These are phyloP conservation scores for Osmozyma mogii DNA, from an alignment of 805 yeast species.

Conservation along the genomic window DNA sequence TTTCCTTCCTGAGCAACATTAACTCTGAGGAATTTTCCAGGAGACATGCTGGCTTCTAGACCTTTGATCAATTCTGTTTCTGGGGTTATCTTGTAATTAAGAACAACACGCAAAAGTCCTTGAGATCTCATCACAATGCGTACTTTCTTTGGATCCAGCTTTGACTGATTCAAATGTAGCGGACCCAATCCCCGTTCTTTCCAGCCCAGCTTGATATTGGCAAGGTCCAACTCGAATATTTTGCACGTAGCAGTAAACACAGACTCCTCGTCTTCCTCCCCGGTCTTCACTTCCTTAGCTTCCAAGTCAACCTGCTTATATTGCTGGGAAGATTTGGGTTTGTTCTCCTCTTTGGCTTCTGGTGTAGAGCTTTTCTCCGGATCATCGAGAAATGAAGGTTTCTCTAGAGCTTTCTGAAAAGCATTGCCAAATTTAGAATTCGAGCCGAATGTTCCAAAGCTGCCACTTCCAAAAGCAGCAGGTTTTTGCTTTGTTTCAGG, in stretches of 20 bases:
- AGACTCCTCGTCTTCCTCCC: conserved; percentile 81
- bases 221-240: conserved; percentile 64
- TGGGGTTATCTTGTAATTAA: conserved; percentile 62
- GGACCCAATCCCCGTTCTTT: conserved; percentile 91
- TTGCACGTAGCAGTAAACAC: conserved; percentile 67
- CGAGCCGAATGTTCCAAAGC: conserved; percentile 34
- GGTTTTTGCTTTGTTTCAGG: conserved; percentile 1
- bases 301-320: conserved; percentile 54
- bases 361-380: conserved; percentile 14
- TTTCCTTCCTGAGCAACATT: conserved; percentile 49
- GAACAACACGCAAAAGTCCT: conserved; percentile 72
- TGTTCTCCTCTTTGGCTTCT: conserved; percentile 9
- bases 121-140: conserved; percentile 89
- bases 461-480: conserved; percentile 4
- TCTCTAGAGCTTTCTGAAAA: conserved; percentile 42
- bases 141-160: conserved; percentile 32
- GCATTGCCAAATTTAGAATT: conserved; percentile 45
- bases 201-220: conserved; percentile 74
- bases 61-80: conserved; percentile 67
- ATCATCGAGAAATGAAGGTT: conserved; percentile 53
- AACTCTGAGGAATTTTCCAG: conserved; percentile 77
- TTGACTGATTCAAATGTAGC: conserved; percentile 63
- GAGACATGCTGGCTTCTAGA: conserved; percentile 73
- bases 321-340: conserved; percentile 23
- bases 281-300: conserved; percentile 57